Conservation (phyloP, 495 filamentous ascomycete species). For the Cercophora sp. region DNA sequence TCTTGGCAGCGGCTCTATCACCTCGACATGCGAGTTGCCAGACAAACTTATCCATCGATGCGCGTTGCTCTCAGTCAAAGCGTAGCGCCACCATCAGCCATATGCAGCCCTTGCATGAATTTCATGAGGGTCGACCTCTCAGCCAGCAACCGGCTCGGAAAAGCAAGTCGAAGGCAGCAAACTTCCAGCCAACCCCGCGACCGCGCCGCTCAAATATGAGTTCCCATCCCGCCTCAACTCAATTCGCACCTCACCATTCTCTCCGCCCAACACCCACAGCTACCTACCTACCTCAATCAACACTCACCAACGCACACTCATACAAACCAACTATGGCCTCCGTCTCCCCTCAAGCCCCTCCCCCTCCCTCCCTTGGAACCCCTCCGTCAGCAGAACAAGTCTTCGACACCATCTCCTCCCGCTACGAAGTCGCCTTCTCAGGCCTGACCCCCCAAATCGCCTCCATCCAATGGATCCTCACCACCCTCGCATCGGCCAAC, state of each 20-base stretch:
- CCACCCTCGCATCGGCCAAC: not conserved
- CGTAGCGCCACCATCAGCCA: too few relatives aligned
- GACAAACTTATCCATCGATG: too few relatives aligned
- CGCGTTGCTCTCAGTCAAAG: too few relatives aligned
- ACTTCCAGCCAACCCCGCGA: not conserved
- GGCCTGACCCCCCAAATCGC: not conserved
- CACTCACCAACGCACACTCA: not conserved
- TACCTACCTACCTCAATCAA: not conserved
- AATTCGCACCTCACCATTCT: not conserved
- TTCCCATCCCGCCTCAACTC: not conserved
- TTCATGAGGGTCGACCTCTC: not conserved
- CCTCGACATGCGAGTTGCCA: too few relatives aligned
- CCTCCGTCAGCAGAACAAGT: slow-evolving; percentile 2
- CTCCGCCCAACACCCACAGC: not conserved
- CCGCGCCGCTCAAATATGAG: not conserved
- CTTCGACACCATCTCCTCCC: slow-evolving; percentile 17
- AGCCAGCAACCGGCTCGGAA: not conserved
- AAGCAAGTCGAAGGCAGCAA: not conserved
- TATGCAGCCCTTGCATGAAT: too few relatives aligned
- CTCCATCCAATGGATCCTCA: slow-evolving; percentile 16
- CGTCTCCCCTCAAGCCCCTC: too few relatives aligned
- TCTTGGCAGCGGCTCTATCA: too few relatives aligned
- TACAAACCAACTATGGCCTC: too few relatives aligned
- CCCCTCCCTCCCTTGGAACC: too few relatives aligned
- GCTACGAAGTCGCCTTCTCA: slow-evolving; percentile 19